Conservation (phyloP, 2,329 filamentous ascomycete species). For the Fusarium incarnatum region DNA sequence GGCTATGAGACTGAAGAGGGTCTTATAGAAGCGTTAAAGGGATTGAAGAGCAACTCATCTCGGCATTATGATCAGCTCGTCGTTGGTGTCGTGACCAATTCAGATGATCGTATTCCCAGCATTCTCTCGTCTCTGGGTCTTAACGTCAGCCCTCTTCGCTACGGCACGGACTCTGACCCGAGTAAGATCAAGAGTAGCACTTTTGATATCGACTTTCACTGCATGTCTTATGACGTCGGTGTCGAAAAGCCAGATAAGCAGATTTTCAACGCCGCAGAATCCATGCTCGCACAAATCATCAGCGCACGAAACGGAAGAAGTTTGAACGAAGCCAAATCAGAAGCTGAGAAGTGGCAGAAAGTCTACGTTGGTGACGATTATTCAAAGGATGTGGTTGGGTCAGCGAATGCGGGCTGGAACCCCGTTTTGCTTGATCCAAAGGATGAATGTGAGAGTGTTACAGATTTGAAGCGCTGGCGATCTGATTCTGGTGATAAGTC, state of each 20-base stretch:
- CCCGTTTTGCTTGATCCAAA: slow-evolving; percentile 28
- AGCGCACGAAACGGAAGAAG: slow-evolving; percentile 8
- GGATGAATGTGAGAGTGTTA: slow-evolving; percentile 6
- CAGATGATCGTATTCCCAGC: slow-evolving; percentile 38
- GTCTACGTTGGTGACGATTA: slow-evolving; percentile 38
- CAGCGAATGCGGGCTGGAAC: slow-evolving; percentile 28
- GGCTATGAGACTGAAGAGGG: slow-evolving; percentile 22
- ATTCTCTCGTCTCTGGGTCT: slow-evolving; percentile 35
- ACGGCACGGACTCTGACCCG: background rate
- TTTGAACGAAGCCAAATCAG: background rate
- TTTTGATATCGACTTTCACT: slow-evolving; percentile 36
- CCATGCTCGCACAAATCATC: slow-evolving; percentile 48
- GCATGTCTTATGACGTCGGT: slow-evolving; percentile 72
- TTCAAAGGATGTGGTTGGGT: slow-evolving; percentile 34
- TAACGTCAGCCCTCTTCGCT: slow-evolving; percentile 30
- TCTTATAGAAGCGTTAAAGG: slow-evolving; percentile 12
- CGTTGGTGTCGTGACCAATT: slow-evolving; percentile 38
- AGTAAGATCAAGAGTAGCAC: background rate
- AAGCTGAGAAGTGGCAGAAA: slow-evolving; percentile 14
- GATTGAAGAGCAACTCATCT: background rate
- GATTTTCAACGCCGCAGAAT: slow-evolving; percentile 68
- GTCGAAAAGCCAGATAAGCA: slow-evolving; percentile 66
- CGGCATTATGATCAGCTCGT: slow-evolving; percentile 22
- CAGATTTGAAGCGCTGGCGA: slow-evolving; percentile 1
- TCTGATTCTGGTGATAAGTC: background rate